Conservation (phyloP, 306 rosid species). For the Erythrophleum fordii region DNA sequence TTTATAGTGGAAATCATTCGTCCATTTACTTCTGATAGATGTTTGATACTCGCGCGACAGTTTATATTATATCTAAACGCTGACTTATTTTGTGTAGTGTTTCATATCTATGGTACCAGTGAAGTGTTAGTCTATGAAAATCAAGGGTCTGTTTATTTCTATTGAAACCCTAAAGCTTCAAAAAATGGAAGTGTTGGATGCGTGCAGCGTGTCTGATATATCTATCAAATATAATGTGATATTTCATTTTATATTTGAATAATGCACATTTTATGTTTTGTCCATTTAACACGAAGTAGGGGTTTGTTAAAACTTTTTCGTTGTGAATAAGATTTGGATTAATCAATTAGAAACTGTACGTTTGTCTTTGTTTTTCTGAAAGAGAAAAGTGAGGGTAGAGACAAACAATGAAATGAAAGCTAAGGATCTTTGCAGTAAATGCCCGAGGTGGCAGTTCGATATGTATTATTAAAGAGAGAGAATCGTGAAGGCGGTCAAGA, state of each 20-base stretch:
- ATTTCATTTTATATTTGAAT: not conserved
- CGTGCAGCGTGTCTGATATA: not conserved
- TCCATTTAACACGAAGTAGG: not conserved
- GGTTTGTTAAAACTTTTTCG: slow-evolving; percentile 27
- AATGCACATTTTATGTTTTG: not conserved
- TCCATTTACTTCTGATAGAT: not conserved
- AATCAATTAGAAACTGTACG: slow-evolving; percentile 32
- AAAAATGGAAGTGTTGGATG: not conserved
- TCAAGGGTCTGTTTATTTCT: too few relatives aligned
- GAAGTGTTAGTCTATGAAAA: not conserved
- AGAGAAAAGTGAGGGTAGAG: slow-evolving; percentile 52
- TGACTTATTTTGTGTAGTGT: not conserved
- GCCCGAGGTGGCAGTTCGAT: slow-evolving; percentile 59
- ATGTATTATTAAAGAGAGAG: slow-evolving; percentile 25
- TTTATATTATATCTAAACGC: not conserved
- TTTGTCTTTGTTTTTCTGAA: not conserved
- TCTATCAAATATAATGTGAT: too few relatives aligned
- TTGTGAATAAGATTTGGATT: slow-evolving; percentile 35
- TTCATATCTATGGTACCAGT: not conserved
- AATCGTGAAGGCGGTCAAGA: slow-evolving; percentile 57
- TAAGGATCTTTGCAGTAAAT: slow-evolving; percentile 61
- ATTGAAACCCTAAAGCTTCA: not conserved
- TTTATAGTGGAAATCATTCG: not conserved
- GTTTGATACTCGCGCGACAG: not conserved
- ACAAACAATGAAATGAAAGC: slow-evolving; percentile 78